Conservation (phyloP, 75 land plant genomes). For the Isoetes taiwanensis region DNA sequence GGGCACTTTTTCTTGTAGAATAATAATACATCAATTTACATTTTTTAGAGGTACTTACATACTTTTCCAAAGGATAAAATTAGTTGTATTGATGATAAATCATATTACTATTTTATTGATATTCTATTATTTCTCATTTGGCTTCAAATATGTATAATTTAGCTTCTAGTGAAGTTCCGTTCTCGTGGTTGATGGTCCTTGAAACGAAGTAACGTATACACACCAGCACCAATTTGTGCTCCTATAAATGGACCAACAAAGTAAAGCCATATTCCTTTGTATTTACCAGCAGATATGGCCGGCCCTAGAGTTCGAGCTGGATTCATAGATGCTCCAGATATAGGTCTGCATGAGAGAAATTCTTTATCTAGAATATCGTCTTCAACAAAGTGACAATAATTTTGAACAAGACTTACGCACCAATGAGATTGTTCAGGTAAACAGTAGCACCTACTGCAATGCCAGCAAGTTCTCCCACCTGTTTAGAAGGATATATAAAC, state of each 20-base stretch:
- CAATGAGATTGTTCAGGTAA: constrained; percentile 44
- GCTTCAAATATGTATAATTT: too few species aligned
- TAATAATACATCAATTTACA: too few species aligned
- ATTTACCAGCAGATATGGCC: neutral
- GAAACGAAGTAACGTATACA: constrained; percentile 1
- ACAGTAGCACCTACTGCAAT: constrained; percentile 64
- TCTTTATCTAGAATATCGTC: too few species aligned
- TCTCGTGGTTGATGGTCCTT: constrained; percentile 5
- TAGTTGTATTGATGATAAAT: too few species aligned
- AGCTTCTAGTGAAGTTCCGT: too few species aligned
- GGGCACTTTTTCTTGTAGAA: too few species aligned
- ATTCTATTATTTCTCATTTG: too few species aligned
- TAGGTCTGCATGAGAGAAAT: neutral
- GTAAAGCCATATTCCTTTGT: neutral
- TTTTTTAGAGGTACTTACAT: too few species aligned
- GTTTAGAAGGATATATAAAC: neutral
- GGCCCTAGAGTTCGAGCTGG: neutral
- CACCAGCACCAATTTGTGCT: constrained; percentile 1
- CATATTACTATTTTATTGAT: too few species aligned
- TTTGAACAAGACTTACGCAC: constrained; percentile 56
- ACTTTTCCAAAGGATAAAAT: too few species aligned
- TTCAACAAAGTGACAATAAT: too few species aligned
- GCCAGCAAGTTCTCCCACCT: constrained; percentile 72
- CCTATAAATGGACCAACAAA: constrained; percentile 5
- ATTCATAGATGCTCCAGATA: constrained; percentile 7